Evolutionary conservation across 495 filamentous ascomycete genomes (phyloP), one percentile per base, ranked within the genome.

Genomic region (Schizothecium vesticola): DNA sequence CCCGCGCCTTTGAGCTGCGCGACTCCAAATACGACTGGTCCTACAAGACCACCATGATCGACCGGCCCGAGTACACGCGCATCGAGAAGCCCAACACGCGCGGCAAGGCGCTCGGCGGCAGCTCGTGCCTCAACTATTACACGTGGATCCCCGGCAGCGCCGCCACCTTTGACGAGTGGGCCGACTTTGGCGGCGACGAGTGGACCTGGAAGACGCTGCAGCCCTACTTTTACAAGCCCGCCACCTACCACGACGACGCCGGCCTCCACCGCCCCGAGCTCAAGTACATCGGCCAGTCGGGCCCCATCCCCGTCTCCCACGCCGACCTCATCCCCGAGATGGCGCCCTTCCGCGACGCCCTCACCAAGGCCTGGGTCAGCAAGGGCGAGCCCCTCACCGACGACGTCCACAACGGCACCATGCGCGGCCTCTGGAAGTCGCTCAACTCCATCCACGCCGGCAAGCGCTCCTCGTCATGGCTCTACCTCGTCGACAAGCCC

Each of bases 121-220:
- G 79, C 59, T 86, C 81, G 67, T 86, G 84, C 19, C 83, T 84
- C 67, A 90, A 89, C 76, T 86, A 86, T 63, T 89, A 84, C 43
- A 80, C 87, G n/a, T 88, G 85, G 73, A 81, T 89, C 51, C 86
- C 86, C 11, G 88, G 87, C 23, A 79, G 76, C 64, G 84, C 84
- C 58, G 84, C 85, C 57, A 87, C 87, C 67, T 90, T 85, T 64
- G 85, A 89, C 76, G 86, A 88, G 69, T 90, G 87, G 87, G 75
- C 72, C 25, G 64, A 74, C 63, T 78, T 74, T 63, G 79, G 78
- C 63, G 79, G 78, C 24, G 77, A 79, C 55, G 33, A 43, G 13
- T 43, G 33, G 33, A 43, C 13, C 13, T 43, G 33, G 33, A 43
- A 43, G 5, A 16, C 33, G 3, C 33, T 43, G 3, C 33, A 43